These are phyloP conservation scores for Larix kaempferi DNA, from an alignment of 75 land plant genomes.

Conservation along the genomic window DNA sequence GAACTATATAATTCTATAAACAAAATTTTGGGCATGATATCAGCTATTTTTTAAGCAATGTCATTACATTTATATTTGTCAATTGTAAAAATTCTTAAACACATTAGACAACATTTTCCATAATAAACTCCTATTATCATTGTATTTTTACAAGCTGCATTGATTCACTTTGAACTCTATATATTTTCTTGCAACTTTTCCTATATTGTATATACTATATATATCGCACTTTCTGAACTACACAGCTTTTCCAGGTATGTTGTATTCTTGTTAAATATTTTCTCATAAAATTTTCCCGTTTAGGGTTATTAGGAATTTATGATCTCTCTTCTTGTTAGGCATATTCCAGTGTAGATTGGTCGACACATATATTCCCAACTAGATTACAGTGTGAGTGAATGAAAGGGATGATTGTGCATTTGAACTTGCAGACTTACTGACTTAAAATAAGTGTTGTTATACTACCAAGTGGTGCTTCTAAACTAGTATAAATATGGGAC, in stretches of 20 bases:
- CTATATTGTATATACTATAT: not conserved
- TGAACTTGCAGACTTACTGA: too few species aligned
- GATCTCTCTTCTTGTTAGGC: not conserved
- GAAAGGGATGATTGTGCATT: not conserved
- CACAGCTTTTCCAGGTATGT: not conserved
- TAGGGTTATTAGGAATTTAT: not conserved
- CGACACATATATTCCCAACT: not conserved
- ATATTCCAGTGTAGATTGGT: not conserved
- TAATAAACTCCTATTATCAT: too few species aligned
- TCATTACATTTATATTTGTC: not conserved
- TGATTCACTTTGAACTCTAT: not conserved
- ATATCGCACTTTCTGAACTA: not conserved
- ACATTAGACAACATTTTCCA: too few species aligned
- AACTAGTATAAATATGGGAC: too few species aligned
- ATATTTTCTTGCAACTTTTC: not conserved
- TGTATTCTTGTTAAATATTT: not conserved
- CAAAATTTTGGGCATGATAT: too few species aligned
- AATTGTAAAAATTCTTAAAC: too few species aligned
- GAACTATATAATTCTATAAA: not conserved
- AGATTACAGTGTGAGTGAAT: not conserved
- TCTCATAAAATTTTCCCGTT: not conserved
- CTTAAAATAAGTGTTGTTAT: too few species aligned
- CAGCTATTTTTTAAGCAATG: not conserved
- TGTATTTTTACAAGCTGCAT: not conserved
- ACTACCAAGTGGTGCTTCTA: too few species aligned